Base-by-base conservation (phyloP, 2,329 filamentous ascomycete genomes). In the Aspergillus vadensis region DNA sequence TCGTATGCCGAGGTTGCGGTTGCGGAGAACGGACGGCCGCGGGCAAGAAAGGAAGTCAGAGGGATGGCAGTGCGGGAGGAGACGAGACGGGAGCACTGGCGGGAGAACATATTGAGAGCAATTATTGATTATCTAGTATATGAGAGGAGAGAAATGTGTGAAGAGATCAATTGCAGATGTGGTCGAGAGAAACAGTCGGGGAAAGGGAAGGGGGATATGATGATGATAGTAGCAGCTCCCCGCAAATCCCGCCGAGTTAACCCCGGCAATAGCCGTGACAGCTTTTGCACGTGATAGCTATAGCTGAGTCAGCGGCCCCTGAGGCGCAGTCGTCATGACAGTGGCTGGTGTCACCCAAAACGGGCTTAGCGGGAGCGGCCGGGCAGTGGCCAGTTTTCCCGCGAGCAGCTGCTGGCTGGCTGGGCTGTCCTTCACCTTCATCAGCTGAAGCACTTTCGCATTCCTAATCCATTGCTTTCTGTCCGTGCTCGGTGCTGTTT, bases 1-100 rank as follows among this genome's bases (percentile, higher is more conserved):
- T 97, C 90, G 78, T 96, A 97, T 57, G 77, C 77, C 60, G 77
- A 70, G 49, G 72, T 72, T 59, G 74, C 75, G 65, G 79, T 79
- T 60, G 79, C 81, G 63, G 79, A 82, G 65, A 76, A 79, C 36
- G 70, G 67, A 56, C 76, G 71, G 56, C 68, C 66, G 58, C 74
- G 74, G 48, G 71, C 64, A 43, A 76, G 61, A 63, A 73, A 77
- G 41, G 72, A 73, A 55, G 69, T 71, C 65, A 77, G 71, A 38
- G 76, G 71, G 55, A 72, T 66, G 32, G 75, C 68, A 15, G 75
- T 84, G 64, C 83, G 83, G 27, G 85, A 84, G 71, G 85, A 84
- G 64, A 86, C 76, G 49, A 90, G 84, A 73, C 86, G 83, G 70
- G 89, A 76, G 67, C 81, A 83, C 68, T 85, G 83, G 57, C 70